Conservation (phyloP, 495 filamentous ascomycete species). For the Glarea lozoyensis region DNA sequence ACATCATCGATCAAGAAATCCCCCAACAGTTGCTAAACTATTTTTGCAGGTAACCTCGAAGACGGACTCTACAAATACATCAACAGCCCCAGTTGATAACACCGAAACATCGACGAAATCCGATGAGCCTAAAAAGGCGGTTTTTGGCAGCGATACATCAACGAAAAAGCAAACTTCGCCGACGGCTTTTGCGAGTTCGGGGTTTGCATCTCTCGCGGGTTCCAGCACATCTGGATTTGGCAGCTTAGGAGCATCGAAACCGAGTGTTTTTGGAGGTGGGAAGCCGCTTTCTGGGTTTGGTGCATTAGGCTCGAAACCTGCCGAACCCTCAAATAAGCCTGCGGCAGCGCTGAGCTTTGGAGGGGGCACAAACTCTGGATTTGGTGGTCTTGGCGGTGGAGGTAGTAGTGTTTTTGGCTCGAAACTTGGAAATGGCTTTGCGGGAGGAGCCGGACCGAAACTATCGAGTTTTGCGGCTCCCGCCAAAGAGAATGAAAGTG, state of each 20-base stretch:
- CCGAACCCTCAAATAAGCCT: constrained; percentile 13
- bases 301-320: constrained; percentile 10
- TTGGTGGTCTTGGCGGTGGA: constrained; percentile 29
- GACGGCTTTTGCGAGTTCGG: constrained; percentile 40
- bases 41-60: neutral
- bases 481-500: constrained; percentile 38
- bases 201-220: constrained; percentile 39
- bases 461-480: constrained; percentile 64
- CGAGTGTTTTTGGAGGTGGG: constrained; percentile 25
- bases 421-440: constrained; percentile 33
- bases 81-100: neutral
- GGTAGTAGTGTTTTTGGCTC: constrained; percentile 19
- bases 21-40: constrained; percentile 3
- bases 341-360: constrained; percentile 25
- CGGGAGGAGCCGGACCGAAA: constrained; percentile 41
- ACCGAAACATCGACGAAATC: constrained; percentile 18
- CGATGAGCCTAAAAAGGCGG: constrained; percentile 7
- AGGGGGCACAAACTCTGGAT: constrained; percentile 18
- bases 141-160: neutral
- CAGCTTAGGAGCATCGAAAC: constrained; percentile 27
- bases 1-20: neutral
- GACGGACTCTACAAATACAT: neutral
- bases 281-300: constrained; percentile 18
- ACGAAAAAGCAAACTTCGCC: constrained; percentile 28
- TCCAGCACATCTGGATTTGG: constrained; percentile 42